Base-by-base conservation (phyloP, 2,329 filamentous ascomycete genomes). In the Paecilomyces niveus region DNA sequence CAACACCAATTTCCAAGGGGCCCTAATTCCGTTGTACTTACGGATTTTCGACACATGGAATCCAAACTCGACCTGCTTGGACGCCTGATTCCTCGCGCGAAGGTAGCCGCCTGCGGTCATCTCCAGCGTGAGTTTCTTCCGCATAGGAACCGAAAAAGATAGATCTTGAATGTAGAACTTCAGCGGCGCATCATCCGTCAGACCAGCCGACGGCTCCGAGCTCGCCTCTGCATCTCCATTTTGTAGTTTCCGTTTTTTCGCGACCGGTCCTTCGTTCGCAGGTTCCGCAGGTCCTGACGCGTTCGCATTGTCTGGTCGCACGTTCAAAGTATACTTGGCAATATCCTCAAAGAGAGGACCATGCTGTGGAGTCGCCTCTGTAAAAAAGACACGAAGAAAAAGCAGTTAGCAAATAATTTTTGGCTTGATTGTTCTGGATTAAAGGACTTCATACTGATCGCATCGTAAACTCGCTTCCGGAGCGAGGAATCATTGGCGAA, bases 81-180 rank as follows among this genome's bases (percentile, higher is more conserved):
- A 80, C 2, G 77, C 70, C 50, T 83, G 76, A 58, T 80, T 81
- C 58, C 78, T 71, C 29, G 77, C 80, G 51, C 80, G 76, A 39
- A 84, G 72, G 56, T 67, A 79, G n/a, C 65, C 64, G 59, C 64
- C 65, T 56, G 68, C 68, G 54, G 72, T 76, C n/a, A 87, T 69
- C 67, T 86, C 81, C 29, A 88, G 74, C 54, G 78, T 82, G 60
- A 86, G 76, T 74, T 87, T 87, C 75, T 87, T 88, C 56, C 85
- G 76, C 64, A 84, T 81, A 2, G 85, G 85, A 0, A 86, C 77
- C 15, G 83, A 78, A 70, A 87, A 86, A 58, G 83, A 85, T 57
- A 85, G 74, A 63, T 86, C 84, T 58, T 78, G 76, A 60, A 80
- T 74, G 59, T 78, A 78, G 59, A 81, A 78, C 35, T 76, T 71